Conservation (phyloP, 2,329 filamentous ascomycete genomes). For the Xylariaceae sp. region DNA sequence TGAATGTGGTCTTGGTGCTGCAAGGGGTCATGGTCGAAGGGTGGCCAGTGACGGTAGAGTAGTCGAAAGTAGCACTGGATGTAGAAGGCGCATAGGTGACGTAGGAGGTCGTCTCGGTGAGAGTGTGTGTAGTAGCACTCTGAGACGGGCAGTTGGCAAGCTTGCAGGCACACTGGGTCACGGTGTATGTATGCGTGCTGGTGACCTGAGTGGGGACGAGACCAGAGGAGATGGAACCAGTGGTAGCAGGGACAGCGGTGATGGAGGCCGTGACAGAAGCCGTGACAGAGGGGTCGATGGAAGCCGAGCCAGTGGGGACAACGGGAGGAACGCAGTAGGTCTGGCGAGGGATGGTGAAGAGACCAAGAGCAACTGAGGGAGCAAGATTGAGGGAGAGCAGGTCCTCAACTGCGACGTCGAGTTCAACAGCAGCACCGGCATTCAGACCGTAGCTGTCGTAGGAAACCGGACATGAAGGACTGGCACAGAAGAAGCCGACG, state of each 20-base stretch:
- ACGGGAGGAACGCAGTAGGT: constrained; percentile 35
- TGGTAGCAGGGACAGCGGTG: background rate
- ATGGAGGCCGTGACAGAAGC: background rate
- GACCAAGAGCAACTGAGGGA: constrained; percentile 40
- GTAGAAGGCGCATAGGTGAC: constrained; percentile 32
- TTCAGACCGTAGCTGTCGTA: constrained; percentile 40
- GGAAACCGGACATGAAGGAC: constrained; percentile 36
- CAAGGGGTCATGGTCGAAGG: constrained; percentile 26
- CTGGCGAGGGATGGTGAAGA: constrained; percentile 36
- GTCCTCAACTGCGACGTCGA: constrained; percentile 34
- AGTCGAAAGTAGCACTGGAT: constrained; percentile 10
- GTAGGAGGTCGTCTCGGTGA: constrained; percentile 33
- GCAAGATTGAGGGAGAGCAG: constrained; percentile 39
- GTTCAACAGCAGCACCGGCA: constrained; percentile 36
- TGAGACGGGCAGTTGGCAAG: constrained; percentile 40
- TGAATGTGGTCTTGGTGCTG: constrained; percentile 26
- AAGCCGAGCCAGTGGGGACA: constrained; percentile 12
- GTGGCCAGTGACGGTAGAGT: constrained; percentile 23
- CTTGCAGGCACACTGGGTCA: constrained; percentile 37
- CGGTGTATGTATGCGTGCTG: constrained; percentile 22
- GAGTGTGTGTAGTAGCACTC: constrained; percentile 33
- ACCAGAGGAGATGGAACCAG: background rate
- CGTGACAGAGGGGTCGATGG: constrained; percentile 7
- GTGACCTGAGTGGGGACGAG: constrained; percentile 15
- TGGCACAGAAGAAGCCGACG: constrained; percentile 39